Base-by-base conservation (phyloP, 116 monocot genomes). In the Dioscorea cayenensis region DNA sequence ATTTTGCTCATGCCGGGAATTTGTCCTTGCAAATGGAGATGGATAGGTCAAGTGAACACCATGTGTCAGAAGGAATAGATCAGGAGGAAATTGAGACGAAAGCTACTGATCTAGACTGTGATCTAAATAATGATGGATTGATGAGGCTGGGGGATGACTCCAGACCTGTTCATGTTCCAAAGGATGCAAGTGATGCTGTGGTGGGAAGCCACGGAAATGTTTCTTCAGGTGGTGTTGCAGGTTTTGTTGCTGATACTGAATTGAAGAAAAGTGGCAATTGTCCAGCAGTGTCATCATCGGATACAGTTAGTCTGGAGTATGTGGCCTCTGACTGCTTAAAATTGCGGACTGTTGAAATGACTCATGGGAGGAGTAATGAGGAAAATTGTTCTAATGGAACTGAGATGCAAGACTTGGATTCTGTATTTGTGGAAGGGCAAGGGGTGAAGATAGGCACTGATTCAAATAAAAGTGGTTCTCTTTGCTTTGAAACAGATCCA, bases 21-120 rank as follows among this genome's bases (percentile, higher is more conserved):
- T 60, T 28, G 27, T 32, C 35, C 61, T 5, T 20, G 13, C 75
- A 68, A 32, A 23, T 51, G 37, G 84, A 76, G 49, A 4, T 19
- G 10, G 76, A 76, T 38, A 63, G 72, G 83, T 35, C 75, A 49
- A 78, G 58, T 23, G 76, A 74, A 37, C 66, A 73, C n/a, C 67
- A 18, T 78, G 80, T 66, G 65, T 8, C 58, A 14, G 73, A 36
- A 22, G 77, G 28, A 61, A 23, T 48, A 37, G 74, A 75, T 55
- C 71, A 36, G 23, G 77, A 75, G 5, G 75, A 74, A 66, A 27
- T 55, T 66, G 81, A 73, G 38, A 69, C 20, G 1, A 77, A 68
- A 27, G 65, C 68, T 52, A 72, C 52, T 36, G 52, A 51, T 16
- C 5, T 66, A 0, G 38, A 17, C 1, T 64, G 27, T 4, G 25